Conservation (phyloP, 1,284 basidiomycete genomes). For the Cystobasidiaceae sp. region DNA sequence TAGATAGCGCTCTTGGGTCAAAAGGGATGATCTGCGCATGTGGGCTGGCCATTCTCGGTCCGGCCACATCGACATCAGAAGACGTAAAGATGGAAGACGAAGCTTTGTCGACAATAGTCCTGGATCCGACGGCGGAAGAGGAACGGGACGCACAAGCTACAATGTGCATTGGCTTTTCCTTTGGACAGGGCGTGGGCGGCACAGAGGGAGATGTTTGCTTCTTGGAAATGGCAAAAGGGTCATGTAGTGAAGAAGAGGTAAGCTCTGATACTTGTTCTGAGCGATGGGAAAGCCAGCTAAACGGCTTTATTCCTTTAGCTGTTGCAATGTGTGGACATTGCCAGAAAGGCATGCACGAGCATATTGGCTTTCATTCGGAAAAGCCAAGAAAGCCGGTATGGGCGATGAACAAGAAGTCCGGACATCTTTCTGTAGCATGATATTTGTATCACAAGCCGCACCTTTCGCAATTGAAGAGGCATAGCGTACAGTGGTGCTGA, state of each 20-base stretch:
- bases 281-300: too few species aligned
- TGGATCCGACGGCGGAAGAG: slow-evolving; percentile 63
- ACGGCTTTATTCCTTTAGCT: too few species aligned
- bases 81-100: slow-evolving; percentile 54
- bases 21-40: slow-evolving; percentile 50
- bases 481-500: too few species aligned
- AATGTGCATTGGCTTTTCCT: slow-evolving; percentile 53
- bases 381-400: too few species aligned
- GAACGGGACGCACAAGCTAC: slow-evolving; percentile 58
- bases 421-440: too few species aligned
- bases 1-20: slow-evolving; percentile 51
- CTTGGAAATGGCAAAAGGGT: slow-evolving; percentile 47
- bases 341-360: too few species aligned
- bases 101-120: slow-evolving; percentile 68
- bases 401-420: too few species aligned
- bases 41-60: slow-evolving; percentile 48
- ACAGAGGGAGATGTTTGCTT: slow-evolving; percentile 49
- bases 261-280: too few species aligned
- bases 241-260: slow-evolving; percentile 46
- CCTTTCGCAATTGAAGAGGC: too few species aligned
- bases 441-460: too few species aligned
- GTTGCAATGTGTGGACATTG: too few species aligned
- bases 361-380: too few species aligned
- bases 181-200: slow-evolving; percentile 43
- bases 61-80: slow-evolving; percentile 53